These are phyloP conservation scores for Croton laevigatus DNA, from an alignment of 441 rosid species.

Conservation along the genomic window DNA sequence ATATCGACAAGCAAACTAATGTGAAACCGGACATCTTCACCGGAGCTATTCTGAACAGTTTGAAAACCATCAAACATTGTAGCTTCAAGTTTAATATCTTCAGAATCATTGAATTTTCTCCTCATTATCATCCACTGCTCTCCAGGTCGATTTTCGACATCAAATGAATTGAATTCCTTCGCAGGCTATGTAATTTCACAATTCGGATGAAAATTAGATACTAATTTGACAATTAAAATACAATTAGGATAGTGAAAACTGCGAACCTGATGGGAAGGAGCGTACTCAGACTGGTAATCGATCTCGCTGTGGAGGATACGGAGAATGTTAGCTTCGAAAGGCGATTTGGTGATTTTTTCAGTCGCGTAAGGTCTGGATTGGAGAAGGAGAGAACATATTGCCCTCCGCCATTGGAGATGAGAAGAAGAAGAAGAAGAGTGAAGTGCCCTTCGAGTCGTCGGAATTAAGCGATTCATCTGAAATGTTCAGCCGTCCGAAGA, in stretches of 20 bases:
- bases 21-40: slow-evolving; percentile 47
- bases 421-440: slow-evolving; percentile 15
- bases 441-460: slow-evolving; percentile 23
- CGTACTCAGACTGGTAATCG: slow-evolving; percentile 54
- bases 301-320: slow-evolving; percentile 54
- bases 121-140: slow-evolving; percentile 54
- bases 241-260: neutral
- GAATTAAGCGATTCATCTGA: slow-evolving; percentile 40
- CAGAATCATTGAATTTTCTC: slow-evolving; percentile 38
- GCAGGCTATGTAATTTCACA: slow-evolving; percentile 35
- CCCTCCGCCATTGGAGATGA: slow-evolving; percentile 18
- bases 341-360: slow-evolving; percentile 32
- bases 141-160: slow-evolving; percentile 54
- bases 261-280: slow-evolving; percentile 52
- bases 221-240: neutral
- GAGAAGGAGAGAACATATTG: slow-evolving; percentile 18
- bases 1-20: slow-evolving; percentile 55
- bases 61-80: slow-evolving; percentile 66
- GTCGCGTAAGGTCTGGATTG: slow-evolving; percentile 27
- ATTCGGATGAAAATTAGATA: neutral
- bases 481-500: neutral
- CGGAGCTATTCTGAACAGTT: slow-evolving; percentile 40
- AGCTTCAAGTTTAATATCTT: slow-evolving; percentile 52
- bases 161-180: slow-evolving; percentile 48
- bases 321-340: slow-evolving; percentile 55